Conservation (phyloP, 1,284 basidiomycete genomes). For the Uromyces viciae-fabae region DNA sequence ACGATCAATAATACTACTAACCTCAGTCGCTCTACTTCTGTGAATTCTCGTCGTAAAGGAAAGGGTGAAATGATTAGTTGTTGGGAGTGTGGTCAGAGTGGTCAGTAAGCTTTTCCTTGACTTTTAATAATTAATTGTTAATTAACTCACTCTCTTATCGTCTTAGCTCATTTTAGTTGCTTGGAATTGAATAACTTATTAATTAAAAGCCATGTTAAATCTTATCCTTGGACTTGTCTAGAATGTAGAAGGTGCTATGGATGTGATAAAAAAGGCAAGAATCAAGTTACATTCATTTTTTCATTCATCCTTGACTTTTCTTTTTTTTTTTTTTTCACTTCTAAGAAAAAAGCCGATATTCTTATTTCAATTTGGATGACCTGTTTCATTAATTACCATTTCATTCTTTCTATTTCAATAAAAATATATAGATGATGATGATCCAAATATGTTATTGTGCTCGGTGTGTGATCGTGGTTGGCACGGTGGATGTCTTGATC, state of each 20-base stretch:
- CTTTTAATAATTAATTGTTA: neutral
- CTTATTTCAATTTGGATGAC: too few species aligned
- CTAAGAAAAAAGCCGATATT: too few species aligned
- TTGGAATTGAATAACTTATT: constrained; percentile 30
- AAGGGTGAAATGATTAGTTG: constrained; percentile 45
- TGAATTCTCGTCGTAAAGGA: constrained; percentile 11
- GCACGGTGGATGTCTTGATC: constrained; percentile 33
- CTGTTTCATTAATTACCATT: too few species aligned
- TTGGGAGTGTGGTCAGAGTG: constrained; percentile 44
- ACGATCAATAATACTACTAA: neutral
- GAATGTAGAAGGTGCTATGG: constrained; percentile 37
- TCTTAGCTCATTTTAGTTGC: constrained; percentile 39
- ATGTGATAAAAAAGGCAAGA: constrained; percentile 34
- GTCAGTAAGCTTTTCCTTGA: neutral
- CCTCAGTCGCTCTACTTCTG: neutral
- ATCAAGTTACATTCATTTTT: neutral
- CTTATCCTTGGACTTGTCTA: constrained; percentile 37
- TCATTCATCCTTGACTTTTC: neutral
- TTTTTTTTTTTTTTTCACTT: neutral
- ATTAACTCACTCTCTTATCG: neutral
- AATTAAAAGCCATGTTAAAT: constrained; percentile 34
- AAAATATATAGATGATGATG: constrained; percentile 22
- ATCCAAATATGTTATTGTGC: constrained; percentile 33
- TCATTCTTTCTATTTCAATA: neutral
- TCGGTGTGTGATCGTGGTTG: constrained; percentile 37